phyloP scores from a whole-genome alignment of 2,329 filamentous ascomycete species.

The Paracoccidioides brasiliensis region DNA sequence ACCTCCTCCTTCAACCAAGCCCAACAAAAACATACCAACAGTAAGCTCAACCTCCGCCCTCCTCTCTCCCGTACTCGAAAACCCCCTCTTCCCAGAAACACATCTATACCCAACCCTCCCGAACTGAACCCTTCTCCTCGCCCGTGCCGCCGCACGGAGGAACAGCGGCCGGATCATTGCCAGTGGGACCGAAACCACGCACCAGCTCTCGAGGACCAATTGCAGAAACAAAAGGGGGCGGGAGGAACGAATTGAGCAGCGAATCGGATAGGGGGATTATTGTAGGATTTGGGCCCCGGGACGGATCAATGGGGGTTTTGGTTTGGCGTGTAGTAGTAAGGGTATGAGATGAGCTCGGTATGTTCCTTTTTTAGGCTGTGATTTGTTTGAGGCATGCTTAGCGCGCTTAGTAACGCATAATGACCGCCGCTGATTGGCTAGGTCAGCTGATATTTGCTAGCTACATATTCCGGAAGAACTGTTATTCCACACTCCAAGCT shows the following conservation, averaged over 20 bases:
- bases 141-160: constrained; percentile 47
- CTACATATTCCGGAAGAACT: too few species aligned
- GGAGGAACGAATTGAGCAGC: constrained; percentile 11
- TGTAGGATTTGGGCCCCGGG: too few species aligned
- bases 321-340: too few species aligned
- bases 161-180: constrained; percentile 51
- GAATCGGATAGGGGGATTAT: too few species aligned
- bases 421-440: constrained; percentile 24
- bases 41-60: constrained; percentile 93
- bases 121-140: constrained; percentile 25
- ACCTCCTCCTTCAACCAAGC: too few species aligned
- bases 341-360: too few species aligned
- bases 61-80: constrained; percentile 66
- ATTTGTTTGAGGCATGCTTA: too few species aligned
- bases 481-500: too few species aligned
- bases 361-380: too few species aligned
- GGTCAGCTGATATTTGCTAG: constrained; percentile 7
- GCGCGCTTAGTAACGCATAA: constrained; percentile 24
- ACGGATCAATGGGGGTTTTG: too few species aligned
- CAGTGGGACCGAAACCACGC: too few species aligned
- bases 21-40: constrained; percentile 51
- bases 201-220: constrained; percentile 5
- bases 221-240: constrained; percentile 5
- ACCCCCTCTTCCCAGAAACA: constrained; percentile 40
- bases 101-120: too few species aligned